Conservation (phyloP, 345 rosid species). For the Arabidopsis suecica region DNA sequence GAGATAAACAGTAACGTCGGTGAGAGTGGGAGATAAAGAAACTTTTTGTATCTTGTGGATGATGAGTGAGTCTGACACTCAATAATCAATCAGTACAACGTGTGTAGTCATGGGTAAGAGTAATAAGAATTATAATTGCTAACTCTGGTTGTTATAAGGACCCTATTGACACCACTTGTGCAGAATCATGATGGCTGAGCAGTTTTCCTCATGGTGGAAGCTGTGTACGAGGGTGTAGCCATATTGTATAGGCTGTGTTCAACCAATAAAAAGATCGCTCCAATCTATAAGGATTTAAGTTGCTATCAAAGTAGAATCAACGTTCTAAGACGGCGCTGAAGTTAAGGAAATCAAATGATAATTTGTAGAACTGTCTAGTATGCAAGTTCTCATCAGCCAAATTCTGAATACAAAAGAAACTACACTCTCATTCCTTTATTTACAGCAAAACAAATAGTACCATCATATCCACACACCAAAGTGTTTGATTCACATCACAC, state of each 20-base stretch:
- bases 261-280: no score
- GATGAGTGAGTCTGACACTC: background rate
- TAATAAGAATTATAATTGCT: background rate
- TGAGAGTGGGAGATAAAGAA: background rate
- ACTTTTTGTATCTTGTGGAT: background rate
- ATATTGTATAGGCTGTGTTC: no score
- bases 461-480: conserved; percentile 24
- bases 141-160: background rate
- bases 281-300: no score
- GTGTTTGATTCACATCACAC: conserved; percentile 26
- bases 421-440: conserved; percentile 18
- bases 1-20: background rate
- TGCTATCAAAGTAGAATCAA: no score
- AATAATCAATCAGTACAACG: background rate
- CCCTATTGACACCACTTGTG: background rate
- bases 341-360: no score
- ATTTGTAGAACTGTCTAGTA: background rate
- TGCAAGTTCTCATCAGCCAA: background rate
- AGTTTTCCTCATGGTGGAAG: no score
- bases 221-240: no score
- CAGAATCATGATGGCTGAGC: background rate
- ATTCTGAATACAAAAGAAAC: background rate
- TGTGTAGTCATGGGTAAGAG: background rate
- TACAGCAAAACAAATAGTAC: conserved; percentile 5
- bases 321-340: no score